Conservation (phyloP, 129 eudicot species). For the Centrapalus pauciflorus region DNA sequence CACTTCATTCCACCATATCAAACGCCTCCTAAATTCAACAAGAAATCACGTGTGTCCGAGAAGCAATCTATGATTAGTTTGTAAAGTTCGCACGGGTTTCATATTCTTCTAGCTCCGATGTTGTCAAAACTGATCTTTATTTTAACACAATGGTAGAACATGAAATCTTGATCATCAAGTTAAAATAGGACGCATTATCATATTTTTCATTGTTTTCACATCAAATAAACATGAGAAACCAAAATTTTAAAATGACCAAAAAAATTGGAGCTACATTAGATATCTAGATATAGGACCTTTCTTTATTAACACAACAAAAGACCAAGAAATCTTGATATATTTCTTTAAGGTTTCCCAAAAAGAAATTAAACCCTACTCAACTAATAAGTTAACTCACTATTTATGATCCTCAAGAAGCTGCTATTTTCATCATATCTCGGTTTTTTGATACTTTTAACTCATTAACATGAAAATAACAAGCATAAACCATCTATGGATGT, state of each 20-base stretch:
- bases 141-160: not conserved
- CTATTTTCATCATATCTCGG: not conserved
- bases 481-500: slow-evolving; percentile 12
- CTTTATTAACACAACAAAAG: slow-evolving; percentile 15
- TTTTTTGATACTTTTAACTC: slow-evolving; percentile 18
- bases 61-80: too few relatives aligned
- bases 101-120: too few relatives aligned
- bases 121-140: not conserved
- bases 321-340: slow-evolving; percentile 16
- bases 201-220: slow-evolving; percentile 1
- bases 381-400: slow-evolving; percentile 41
- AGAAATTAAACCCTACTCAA: slow-evolving; percentile 26
- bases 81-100: too few relatives aligned
- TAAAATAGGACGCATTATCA: slow-evolving; percentile 12
- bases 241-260: slow-evolving; percentile 3
- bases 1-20: too few relatives aligned
- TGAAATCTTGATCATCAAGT: slow-evolving; percentile 10
- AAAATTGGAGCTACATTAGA: not conserved
- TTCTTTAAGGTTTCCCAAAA: slow-evolving; percentile 48
- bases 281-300: slow-evolving; percentile 18
- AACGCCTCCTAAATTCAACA: too few relatives aligned
- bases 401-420: slow-evolving; percentile 20
- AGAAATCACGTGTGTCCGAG: too few relatives aligned
- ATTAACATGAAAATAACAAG: not conserved
- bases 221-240: slow-evolving; percentile 1